phyloP scores from a whole-genome alignment of 139 green algal genomes.

The Picochlorum costavermella region DNA sequence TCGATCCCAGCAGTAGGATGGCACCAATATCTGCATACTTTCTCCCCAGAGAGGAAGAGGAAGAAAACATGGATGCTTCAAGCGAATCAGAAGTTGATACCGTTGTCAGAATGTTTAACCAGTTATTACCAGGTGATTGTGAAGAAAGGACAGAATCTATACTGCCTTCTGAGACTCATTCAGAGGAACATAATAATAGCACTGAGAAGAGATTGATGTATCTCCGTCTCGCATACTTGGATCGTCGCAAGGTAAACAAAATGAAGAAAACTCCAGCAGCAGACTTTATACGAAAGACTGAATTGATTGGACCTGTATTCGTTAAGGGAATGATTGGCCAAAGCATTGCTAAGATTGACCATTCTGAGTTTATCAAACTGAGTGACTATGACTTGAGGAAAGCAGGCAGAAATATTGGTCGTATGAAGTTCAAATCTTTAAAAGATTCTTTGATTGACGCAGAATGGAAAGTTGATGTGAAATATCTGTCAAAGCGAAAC shows the following conservation, averaged over 20 bases:
- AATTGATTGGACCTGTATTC: neutral
- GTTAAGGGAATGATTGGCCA: neutral
- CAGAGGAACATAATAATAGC: too few species aligned
- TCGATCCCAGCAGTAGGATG: too few species aligned
- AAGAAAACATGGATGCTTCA: too few species aligned
- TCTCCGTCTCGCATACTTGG: neutral
- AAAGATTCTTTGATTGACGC: constrained; percentile 1
- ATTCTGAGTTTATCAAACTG: neutral
- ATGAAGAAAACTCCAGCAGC: neutral
- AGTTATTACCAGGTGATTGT: too few species aligned
- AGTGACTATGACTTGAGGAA: neutral
- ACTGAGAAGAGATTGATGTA: too few species aligned
- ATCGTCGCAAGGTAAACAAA: neutral
- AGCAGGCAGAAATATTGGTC: neutral
- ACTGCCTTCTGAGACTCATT: too few species aligned
- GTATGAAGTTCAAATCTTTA: neutral
- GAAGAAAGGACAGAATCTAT: too few species aligned
- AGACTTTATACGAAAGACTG: neutral
- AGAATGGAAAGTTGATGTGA: neutral
- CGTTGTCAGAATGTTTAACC: too few species aligned
- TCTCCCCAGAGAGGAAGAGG: too few species aligned
- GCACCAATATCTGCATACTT: too few species aligned
- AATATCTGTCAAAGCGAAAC: neutral
- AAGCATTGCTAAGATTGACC: neutral
- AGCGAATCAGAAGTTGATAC: too few species aligned